Evolutionary conservation across 2,329 filamentous ascomycete genomes (phyloP), one percentile per base, ranked within the genome.

Genomic region (Fusarium nodosum): DNA sequence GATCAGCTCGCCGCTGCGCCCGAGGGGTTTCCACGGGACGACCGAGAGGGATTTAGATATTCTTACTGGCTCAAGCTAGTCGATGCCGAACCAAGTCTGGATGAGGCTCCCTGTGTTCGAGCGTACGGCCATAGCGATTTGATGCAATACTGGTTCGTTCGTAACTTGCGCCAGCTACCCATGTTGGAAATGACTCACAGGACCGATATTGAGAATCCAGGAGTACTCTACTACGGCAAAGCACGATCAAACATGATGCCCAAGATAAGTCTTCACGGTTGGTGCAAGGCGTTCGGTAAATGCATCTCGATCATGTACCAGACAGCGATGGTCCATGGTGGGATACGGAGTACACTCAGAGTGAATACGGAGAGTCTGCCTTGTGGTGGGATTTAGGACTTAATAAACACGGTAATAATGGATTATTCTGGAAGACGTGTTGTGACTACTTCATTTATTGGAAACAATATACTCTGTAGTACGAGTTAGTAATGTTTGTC

Each of bases 221-320:
- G 31, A 34, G 15, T 50, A 18, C 31, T 50, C 15, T 50, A 36
- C 31, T 48, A 12, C 16, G 46, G 46, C 2, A 0, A 22, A 4
- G n/a, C n/a, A 0, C n/a, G 0, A 8, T 11, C n/a, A 13, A 0
- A n/a, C 0, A 39, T 4, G 38, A 20, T 22, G 38, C 2, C n/a
- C n/a, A 39, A 22, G 38, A 22, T 39, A 7, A 3, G n/a, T 15
- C 1, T 22, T 22, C 5, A 8, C 11, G 1, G 4, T 13, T 22
- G 18, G 18, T 36, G 5, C n/a, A 36, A n/a, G 18, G 2, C 5
- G 15, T 16, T 34, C 3, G 31, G 16, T 34, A 8, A 7, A 7
- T 34, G 9, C 15, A 16, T 8, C 31, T 16, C 15, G 7, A 34
- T 16, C 16, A 3, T 5, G 6, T 4, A 34, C 16, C 16, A 34